phyloP scores from a whole-genome alignment of 495 filamentous ascomycete genomes.

The Annulohypoxylon nitens region DNA sequence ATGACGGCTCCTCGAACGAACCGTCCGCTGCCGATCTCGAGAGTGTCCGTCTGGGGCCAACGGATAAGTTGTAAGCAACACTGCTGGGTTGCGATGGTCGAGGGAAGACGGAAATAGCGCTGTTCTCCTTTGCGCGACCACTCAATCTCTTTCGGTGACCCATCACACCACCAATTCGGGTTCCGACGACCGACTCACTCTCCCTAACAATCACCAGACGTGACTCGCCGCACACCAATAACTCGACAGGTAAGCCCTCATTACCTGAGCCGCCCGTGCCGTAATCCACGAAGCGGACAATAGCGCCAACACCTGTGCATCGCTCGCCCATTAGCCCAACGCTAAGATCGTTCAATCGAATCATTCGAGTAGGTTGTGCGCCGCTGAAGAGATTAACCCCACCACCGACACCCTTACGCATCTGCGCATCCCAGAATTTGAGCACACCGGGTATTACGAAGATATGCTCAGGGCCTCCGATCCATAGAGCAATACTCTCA shows the following conservation, averaged over 20 bases:
- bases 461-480: constrained; percentile 70
- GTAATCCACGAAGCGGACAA: constrained; percentile 56
- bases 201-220: constrained; percentile 71
- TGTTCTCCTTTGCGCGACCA: constrained; percentile 48
- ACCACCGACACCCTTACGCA: constrained; percentile 69
- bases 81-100: constrained; percentile 57
- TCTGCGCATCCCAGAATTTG: constrained; percentile 72
- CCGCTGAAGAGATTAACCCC: constrained; percentile 71
- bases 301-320: constrained; percentile 69
- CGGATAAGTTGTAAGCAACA: constrained; percentile 62
- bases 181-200: constrained; percentile 54
- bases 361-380: constrained; percentile 60
- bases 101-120: constrained; percentile 59
- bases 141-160: constrained; percentile 47
- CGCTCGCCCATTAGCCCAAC: constrained; percentile 75
- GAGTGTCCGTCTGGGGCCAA: constrained; percentile 45
- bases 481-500: constrained; percentile 76
- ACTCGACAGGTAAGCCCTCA: constrained; percentile 65
- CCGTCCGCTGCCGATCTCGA: constrained; percentile 28
- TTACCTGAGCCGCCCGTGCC: constrained; percentile 51
- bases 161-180: constrained; percentile 53
- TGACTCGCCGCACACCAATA: constrained; percentile 74
- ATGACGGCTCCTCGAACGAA: constrained; percentile 46
- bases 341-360: constrained; percentile 62
- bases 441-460: constrained; percentile 72